A percentile compares a stretch with the other conserved stretches of the same genome.
Conservation (phyloP, 2,329 filamentous ascomycete genomes). For the Fusarium papillatum region DNA sequence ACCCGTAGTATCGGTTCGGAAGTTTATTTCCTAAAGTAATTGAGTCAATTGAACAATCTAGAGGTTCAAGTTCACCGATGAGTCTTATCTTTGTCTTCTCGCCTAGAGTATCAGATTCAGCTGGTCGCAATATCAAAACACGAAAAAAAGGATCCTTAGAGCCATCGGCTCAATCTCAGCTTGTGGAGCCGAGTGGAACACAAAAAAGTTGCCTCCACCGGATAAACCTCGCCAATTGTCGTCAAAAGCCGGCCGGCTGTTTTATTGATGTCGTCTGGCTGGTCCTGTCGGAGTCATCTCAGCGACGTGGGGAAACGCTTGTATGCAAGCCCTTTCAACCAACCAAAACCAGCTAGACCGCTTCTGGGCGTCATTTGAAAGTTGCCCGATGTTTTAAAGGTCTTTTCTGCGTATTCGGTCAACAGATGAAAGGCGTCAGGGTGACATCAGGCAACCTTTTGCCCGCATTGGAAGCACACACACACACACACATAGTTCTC, state of each 20-base stretch:
- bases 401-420: background rate
- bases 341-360: background rate
- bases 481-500: background rate
- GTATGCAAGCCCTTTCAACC: background rate
- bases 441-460: background rate
- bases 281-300: background rate
- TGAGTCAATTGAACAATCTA: background rate
- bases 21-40: background rate
- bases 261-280: background rate
- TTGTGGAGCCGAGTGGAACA: conserved; percentile 4
- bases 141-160: conserved; percentile 1
- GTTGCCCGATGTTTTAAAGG: background rate
- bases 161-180: conserved; percentile 4
- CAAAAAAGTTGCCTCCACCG: background rate
- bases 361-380: background rate
- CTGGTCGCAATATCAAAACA: conserved; percentile 9
- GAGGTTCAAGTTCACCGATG: too few species aligned
- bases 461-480: background rate
- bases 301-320: background rate
- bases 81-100: background rate
- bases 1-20: conserved; percentile 8
- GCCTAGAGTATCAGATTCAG: conserved; percentile 4
- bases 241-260: background rate
- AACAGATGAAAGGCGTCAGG: background rate
- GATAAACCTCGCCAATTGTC: background rate